phyloP scores from a whole-genome alignment of 306 rosid genomes.

The Elaeagnus macrophylla region DNA sequence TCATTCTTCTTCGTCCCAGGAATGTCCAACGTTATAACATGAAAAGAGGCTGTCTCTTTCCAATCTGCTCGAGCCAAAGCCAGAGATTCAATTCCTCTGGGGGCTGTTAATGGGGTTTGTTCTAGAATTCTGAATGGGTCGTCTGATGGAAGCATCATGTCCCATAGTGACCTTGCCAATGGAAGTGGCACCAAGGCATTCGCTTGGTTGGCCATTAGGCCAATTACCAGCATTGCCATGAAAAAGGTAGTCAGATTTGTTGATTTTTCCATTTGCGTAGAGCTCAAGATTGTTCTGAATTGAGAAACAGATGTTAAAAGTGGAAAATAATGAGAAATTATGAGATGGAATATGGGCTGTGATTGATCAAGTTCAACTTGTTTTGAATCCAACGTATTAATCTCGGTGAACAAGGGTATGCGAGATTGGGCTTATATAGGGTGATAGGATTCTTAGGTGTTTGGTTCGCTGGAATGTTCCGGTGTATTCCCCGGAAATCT shows the following conservation, averaged over 20 bases:
- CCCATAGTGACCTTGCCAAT: slow-evolving; percentile 28
- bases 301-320: too few relatives aligned
- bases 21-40: slow-evolving; percentile 25
- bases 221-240: neutral
- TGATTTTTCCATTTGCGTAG: neutral
- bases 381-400: too few relatives aligned
- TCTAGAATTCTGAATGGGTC: slow-evolving; percentile 38
- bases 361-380: too few relatives aligned
- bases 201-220: neutral
- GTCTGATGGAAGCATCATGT: slow-evolving; percentile 22
- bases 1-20: slow-evolving; percentile 36
- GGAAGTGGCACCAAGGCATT: slow-evolving; percentile 27
- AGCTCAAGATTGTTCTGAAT: too few relatives aligned
- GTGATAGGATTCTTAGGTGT: too few relatives aligned
- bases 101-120: slow-evolving; percentile 22
- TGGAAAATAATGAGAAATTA: too few relatives aligned
- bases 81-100: slow-evolving; percentile 11
- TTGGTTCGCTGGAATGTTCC: too few relatives aligned
- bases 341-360: too few relatives aligned
- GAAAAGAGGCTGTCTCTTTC: slow-evolving; percentile 27
- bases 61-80: slow-evolving; percentile 39
- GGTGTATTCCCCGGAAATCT: too few relatives aligned
- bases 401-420: too few relatives aligned
- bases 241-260: neutral
- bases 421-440: too few relatives aligned